These are phyloP conservation scores for Bathelium albidoporum DNA, from an alignment of 495 filamentous ascomycete genomes.

Conservation along the genomic window DNA sequence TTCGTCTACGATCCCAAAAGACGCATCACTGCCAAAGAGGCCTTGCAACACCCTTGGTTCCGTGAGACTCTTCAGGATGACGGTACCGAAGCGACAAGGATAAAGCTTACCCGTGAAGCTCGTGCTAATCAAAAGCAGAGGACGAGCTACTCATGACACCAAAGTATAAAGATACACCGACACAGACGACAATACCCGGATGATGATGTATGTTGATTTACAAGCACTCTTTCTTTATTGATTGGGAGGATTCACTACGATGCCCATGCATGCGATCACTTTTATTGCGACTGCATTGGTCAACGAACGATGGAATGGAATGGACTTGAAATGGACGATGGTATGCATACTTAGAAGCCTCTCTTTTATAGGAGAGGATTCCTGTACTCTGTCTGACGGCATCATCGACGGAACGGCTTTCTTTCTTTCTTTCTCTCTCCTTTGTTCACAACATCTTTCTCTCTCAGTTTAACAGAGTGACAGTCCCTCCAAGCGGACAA, in stretches of 20 bases:
- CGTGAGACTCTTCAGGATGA: constrained; percentile 75
- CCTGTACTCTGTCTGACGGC: neutral
- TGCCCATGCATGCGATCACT: neutral
- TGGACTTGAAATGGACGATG: neutral
- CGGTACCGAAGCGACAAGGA: constrained; percentile 82
- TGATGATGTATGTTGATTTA: neutral
- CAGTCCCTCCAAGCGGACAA: neutral
- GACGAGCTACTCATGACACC: neutral
- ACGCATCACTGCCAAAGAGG: constrained; percentile 84
- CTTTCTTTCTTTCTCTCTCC: neutral
- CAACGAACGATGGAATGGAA: neutral
- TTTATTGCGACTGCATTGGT: neutral
- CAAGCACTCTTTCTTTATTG: neutral
- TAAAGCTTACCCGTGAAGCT: constrained; percentile 28
- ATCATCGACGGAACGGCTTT: neutral
- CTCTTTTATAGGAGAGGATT: neutral
- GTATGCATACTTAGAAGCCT: neutral
- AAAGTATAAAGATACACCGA: neutral
- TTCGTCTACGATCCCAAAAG: constrained; percentile 90
- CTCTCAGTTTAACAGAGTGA: neutral
- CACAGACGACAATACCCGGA: neutral
- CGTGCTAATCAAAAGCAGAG: constrained; percentile 1
- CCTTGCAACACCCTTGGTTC: constrained; percentile 91
- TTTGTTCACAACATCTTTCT: neutral
- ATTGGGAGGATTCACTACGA: neutral